Conservation (phyloP, 495 filamentous ascomycete species). For the Talaromyces borbonicus region DNA sequence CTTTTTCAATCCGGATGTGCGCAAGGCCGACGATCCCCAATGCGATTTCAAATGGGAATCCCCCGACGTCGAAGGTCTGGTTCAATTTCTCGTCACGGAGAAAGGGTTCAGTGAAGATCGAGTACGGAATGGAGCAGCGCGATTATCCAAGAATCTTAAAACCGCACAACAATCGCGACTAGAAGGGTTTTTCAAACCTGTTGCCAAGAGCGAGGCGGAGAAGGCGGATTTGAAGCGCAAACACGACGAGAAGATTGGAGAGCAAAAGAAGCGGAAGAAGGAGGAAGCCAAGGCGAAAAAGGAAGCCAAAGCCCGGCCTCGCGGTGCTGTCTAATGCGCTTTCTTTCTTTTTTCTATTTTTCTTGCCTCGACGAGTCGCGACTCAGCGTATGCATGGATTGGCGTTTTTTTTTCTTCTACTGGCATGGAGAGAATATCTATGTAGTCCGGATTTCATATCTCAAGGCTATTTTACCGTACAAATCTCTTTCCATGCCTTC, state of each 20-base stretch:
- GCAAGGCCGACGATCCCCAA: constrained; percentile 69
- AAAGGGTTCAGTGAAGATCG: constrained; percentile 96
- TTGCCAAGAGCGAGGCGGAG: constrained; percentile 81
- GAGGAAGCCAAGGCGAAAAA: constrained; percentile 80
- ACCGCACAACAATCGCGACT: constrained; percentile 77
- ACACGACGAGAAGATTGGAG: constrained; percentile 77
- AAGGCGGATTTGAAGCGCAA: constrained; percentile 80
- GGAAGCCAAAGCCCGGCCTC: constrained; percentile 77
- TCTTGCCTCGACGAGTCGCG: too few relatives aligned
- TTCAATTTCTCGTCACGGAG: constrained; percentile 80
- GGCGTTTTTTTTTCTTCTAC: too few relatives aligned
- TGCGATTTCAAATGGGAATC: constrained; percentile 98
- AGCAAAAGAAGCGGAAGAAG: constrained; percentile 91
- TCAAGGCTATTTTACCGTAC: too few relatives aligned
- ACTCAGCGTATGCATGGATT: too few relatives aligned
- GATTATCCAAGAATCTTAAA: constrained; percentile 82
- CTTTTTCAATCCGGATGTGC: constrained; percentile 83
- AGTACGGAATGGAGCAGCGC: constrained; percentile 63
- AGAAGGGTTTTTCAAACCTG: constrained; percentile 95
- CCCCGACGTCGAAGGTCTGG: constrained; percentile 78
- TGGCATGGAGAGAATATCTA: too few relatives aligned
- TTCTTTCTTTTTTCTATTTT: neutral
- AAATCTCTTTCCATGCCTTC: too few relatives aligned
- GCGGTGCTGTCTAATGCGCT: constrained; percentile 44
- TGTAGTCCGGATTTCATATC: too few relatives aligned